Conservation (phyloP, 225 moss, liverwort and hornwort species). For the Pleurozium schreberi region DNA sequence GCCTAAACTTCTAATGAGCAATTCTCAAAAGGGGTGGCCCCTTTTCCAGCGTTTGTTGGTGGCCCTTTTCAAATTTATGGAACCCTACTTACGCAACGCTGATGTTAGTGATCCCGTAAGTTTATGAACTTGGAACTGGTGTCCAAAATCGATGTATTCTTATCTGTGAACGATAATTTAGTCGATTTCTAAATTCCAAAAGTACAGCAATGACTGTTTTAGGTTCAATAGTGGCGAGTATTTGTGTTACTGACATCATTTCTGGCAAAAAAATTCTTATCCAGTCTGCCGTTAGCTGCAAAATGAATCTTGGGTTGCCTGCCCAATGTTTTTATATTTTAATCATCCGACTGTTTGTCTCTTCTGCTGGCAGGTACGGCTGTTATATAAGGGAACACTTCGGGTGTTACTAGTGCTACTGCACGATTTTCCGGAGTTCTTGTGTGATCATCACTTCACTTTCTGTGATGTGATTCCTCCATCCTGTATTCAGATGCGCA, state of each 20-base stretch:
- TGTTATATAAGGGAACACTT: constrained; percentile 90
- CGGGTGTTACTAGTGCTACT: constrained; percentile 87
- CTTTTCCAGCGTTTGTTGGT: constrained; percentile 92
- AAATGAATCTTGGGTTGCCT: not conserved
- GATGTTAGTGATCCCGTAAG: constrained; percentile 95
- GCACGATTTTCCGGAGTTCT: constrained; percentile 96
- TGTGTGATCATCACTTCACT: constrained; percentile 98
- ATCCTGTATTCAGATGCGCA: constrained; percentile 99
- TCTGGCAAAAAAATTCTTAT: not conserved
- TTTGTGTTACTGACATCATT: not conserved
- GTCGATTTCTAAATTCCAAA: not conserved
- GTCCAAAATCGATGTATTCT: not conserved
- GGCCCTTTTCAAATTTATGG: constrained; percentile 97
- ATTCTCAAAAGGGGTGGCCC: constrained; percentile 91
- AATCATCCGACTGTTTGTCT: not conserved
- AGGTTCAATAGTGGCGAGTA: not conserved
- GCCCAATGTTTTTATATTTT: not conserved
- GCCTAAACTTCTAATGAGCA: constrained; percentile 87
- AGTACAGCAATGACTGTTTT: not conserved
- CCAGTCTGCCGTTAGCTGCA: not conserved
- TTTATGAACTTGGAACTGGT: not conserved
- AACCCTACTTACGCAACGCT: constrained; percentile 91
- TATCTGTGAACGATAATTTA: not conserved
- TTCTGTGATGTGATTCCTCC: constrained; percentile 99
- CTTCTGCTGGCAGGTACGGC: constrained; percentile 52